phyloP scores from a whole-genome alignment of 768 basidiomycete species.

The Tulasnella sp. region DNA sequence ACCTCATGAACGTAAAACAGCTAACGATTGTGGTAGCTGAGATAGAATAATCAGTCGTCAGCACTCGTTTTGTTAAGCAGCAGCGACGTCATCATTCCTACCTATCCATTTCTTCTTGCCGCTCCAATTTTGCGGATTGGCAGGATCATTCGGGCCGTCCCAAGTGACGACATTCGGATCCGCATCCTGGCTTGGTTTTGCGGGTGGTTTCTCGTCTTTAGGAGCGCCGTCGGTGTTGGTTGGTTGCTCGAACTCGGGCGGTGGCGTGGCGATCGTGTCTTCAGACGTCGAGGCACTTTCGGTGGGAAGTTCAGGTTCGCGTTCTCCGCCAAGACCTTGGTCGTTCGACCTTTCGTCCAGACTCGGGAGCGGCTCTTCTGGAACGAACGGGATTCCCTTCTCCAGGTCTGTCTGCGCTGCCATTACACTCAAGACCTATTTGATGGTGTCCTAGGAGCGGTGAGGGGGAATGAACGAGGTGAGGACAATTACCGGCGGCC shows the following conservation, averaged over 20 bases:
- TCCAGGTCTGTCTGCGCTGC: background rate
- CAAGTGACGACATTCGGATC: conserved; percentile 52
- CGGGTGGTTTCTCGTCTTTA: background rate
- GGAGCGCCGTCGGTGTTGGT: background rate
- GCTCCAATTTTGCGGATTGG: conserved; percentile 56
- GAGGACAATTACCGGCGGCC: background rate
- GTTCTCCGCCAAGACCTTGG: background rate
- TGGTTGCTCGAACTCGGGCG: background rate
- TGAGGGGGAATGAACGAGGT: background rate
- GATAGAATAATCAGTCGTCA: background rate
- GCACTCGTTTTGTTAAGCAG: background rate
- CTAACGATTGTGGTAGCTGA: conserved; percentile 63
- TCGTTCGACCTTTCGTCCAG: background rate
- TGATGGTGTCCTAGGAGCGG: background rate
- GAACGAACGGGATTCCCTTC: background rate
- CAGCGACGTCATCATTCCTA: background rate
- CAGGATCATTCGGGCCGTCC: conserved; percentile 59
- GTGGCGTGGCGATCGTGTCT: background rate
- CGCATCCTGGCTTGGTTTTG: conserved; percentile 26
- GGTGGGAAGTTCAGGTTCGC: conserved; percentile 7
- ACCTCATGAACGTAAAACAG: conserved; percentile 58
- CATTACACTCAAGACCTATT: background rate
- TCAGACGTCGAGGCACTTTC: background rate
- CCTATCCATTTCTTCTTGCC: background rate
- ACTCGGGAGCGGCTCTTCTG: background rate